Conservation (phyloP, 1,139 yeast genomes). For the Meyerozyma athensensis region DNA sequence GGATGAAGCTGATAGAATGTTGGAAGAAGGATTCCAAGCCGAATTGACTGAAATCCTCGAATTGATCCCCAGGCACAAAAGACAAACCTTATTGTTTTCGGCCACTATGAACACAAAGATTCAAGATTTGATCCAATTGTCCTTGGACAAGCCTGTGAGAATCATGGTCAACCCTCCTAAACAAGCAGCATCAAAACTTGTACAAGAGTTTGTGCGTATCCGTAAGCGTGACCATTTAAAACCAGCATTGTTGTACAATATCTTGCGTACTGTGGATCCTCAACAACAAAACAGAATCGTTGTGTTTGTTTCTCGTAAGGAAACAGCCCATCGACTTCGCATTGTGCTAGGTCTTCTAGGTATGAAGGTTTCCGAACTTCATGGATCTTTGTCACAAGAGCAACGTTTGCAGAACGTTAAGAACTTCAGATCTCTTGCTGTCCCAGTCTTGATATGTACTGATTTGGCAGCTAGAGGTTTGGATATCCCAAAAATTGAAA, state of each 20-base stretch:
- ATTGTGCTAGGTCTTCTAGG: slow-evolving; percentile 84
- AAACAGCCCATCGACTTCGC: slow-evolving; percentile 81
- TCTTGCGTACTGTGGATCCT: slow-evolving; percentile 63
- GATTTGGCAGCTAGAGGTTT: slow-evolving; percentile 99
- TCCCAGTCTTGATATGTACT: slow-evolving; percentile 88
- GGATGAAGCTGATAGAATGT: slow-evolving; percentile 99
- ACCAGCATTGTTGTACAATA: slow-evolving; percentile 73
- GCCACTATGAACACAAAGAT: slow-evolving; percentile 97
- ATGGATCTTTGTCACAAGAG: slow-evolving; percentile 92
- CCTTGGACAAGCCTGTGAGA: slow-evolving; percentile 85
- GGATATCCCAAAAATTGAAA: slow-evolving; percentile 96
- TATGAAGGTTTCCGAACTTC: slow-evolving; percentile 83
- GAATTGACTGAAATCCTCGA: slow-evolving; percentile 88
- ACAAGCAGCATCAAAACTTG: slow-evolving; percentile 79
- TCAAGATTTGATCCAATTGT: slow-evolving; percentile 79
- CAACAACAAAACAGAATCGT: slow-evolving; percentile 66
- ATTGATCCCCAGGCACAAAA: slow-evolving; percentile 73
- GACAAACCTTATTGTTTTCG: slow-evolving; percentile 91
- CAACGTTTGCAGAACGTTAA: slow-evolving; percentile 85
- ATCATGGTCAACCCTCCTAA: slow-evolving; percentile 97
- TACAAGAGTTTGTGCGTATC: slow-evolving; percentile 91
- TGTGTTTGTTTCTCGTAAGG: slow-evolving; percentile 88
- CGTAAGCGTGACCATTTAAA: slow-evolving; percentile 83
- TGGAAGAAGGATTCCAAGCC: slow-evolving; percentile 96
- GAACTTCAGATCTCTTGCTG: slow-evolving; percentile 73